These are phyloP conservation scores for Termitomyces sp. DNA, from an alignment of 768 basidiomycete genomes.

Conservation along the genomic window DNA sequence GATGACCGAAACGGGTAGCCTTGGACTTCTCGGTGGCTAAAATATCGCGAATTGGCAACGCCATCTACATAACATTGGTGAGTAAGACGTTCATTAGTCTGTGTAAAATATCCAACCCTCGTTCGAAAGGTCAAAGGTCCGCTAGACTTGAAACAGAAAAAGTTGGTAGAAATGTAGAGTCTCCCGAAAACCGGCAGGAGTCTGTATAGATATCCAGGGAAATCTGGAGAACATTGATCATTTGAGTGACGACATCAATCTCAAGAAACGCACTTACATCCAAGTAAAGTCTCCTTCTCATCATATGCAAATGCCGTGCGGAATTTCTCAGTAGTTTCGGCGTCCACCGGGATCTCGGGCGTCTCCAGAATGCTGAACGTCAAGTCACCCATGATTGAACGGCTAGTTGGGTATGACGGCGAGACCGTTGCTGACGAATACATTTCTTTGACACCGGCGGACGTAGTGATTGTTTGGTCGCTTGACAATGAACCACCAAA, in stretches of 20 bases:
- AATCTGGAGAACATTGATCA: conserved; percentile 51
- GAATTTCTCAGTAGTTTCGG: conserved; percentile 71
- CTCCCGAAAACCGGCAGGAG: conserved; percentile 86
- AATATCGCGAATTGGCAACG: conserved; percentile 86
- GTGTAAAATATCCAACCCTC: conserved; percentile 49
- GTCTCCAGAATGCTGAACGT: conserved; percentile 82
- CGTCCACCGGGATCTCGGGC: conserved; percentile 56
- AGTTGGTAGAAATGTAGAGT: conserved; percentile 87
- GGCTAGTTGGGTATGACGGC: conserved; percentile 25
- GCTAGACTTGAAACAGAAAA: conserved; percentile 92
- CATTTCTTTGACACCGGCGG: conserved; percentile 50
- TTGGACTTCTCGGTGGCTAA: conserved; percentile 79
- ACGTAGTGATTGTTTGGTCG: conserved; percentile 21
- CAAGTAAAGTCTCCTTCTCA: conserved; percentile 81
- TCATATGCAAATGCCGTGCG: conserved; percentile 78
- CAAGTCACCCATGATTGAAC: conserved; percentile 46
- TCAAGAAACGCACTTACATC: conserved; percentile 55
- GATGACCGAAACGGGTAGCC: conserved; percentile 85
- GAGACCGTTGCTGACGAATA: conserved; percentile 40
- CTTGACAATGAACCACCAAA: conserved; percentile 26
- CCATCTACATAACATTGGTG: conserved; percentile 63
- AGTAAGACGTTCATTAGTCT: neutral
- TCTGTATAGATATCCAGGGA: conserved; percentile 86
- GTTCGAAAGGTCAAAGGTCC: conserved; percentile 77
- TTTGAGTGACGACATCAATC: neutral